Evolutionary conservation across 768 basidiomycete genomes (phyloP), one percentile per base, ranked within the genome.

Genomic region (Hygrophoropsis aurantiaca): DNA sequence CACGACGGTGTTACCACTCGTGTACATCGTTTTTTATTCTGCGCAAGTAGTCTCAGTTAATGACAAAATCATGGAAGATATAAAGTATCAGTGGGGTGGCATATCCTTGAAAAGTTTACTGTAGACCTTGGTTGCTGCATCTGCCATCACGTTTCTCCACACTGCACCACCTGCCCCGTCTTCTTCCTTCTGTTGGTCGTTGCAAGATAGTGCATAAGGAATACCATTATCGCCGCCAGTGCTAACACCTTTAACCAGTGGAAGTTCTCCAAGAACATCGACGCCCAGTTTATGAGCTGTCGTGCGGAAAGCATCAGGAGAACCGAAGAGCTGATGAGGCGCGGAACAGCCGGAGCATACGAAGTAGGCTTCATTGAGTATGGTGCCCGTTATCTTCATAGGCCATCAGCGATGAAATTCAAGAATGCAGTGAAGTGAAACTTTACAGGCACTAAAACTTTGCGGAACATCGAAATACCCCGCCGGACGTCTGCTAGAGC

Each of bases 401-500:
- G 15, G 33, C 38, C 32, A 15, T 38, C 20, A 19, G 7, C 25
- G 16, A 33, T 51, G 56, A 8, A 52, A 37, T 5, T 15, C 10
- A 11, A 26, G 16, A 18, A 10, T 10, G 37, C 21, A 37, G 13
- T 3, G 6, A 18, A n/a, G 9, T 15, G 33, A 21, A 46, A 7
- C 68, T 85, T 43, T 58, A 95, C 93, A 0, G 95, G 94, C 1
- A 97, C 84, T 15, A 78, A 74, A 8, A 97, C 77, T 66, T 94
- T 97, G 44, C 81, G 80, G 61, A 97, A 85, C 91, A 95, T 95
- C 7, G 85, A 78, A 19, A 97, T 87, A 0, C 95, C 94, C 55
- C 94, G 94, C 50, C 90, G 78, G 1, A 93, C 93, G 61, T 98
- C 95, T 4, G 89, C 77, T 4, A 97, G 75, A 3, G 94, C 89